Evolutionary conservation across 2,329 filamentous ascomycete species (phyloP).

Genomic region (Basipetospora chlamydospora): DNA sequence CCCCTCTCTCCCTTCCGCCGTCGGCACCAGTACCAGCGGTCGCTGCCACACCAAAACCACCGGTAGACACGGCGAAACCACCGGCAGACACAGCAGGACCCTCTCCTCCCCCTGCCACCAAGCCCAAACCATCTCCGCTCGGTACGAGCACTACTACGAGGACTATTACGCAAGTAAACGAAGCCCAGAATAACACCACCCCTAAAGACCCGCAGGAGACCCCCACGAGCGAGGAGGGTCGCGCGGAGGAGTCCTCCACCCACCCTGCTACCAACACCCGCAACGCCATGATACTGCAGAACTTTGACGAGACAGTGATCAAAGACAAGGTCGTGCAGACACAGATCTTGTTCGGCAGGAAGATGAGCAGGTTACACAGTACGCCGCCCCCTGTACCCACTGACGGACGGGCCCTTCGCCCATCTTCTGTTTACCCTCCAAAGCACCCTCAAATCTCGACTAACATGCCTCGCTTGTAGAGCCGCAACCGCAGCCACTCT

Average conservation of each 20-base stretch:
- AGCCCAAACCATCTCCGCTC: no score
- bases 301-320: slow-evolving; percentile 41
- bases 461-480: no score
- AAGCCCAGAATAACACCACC: no score
- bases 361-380: slow-evolving; percentile 43
- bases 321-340: slow-evolving; percentile 43
- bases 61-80: no score
- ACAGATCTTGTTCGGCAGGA: slow-evolving; percentile 42
- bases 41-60: background rate
- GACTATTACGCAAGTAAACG: no score
- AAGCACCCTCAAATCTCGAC: no score
- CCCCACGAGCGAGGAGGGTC: slow-evolving; percentile 1
- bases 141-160: no score
- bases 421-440: no score
- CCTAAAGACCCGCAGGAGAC: no score
- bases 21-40: background rate
- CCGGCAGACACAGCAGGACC: no score
- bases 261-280: slow-evolving; percentile 36
- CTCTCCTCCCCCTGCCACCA: no score
- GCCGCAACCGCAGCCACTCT: slow-evolving; percentile 40
- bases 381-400: slow-evolving; percentile 14
- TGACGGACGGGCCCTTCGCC: no score
- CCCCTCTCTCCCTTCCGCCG: slow-evolving; percentile 20
- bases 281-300: slow-evolving; percentile 44
- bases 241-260: slow-evolving; percentile 6